These are phyloP conservation scores for Panaeolus papilionaceus DNA, from an alignment of 768 basidiomycete genomes.

Conservation along the genomic window DNA sequence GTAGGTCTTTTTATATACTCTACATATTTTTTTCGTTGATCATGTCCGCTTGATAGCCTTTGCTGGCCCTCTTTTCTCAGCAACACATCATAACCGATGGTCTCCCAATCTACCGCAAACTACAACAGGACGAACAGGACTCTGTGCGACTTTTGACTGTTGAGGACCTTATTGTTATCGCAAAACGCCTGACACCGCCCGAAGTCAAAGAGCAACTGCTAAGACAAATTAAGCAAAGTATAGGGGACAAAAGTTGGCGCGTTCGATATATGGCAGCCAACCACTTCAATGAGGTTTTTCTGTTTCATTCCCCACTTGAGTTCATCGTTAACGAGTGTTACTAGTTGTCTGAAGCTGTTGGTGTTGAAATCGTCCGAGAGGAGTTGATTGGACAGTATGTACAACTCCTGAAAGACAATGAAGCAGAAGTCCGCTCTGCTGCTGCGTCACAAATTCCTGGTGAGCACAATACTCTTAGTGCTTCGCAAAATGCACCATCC, in stretches of 20 bases:
- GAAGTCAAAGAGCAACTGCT: constrained; percentile 92
- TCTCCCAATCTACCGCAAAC: constrained; percentile 90
- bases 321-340: constrained; percentile 16
- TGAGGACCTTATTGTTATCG: constrained; percentile 93
- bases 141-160: constrained; percentile 96
- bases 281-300: constrained; percentile 90
- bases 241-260: constrained; percentile 97
- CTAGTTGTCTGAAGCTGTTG: constrained; percentile 91
- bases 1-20: constrained; percentile 56
- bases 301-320: background rate
- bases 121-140: constrained; percentile 97
- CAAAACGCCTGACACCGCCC: constrained; percentile 80
- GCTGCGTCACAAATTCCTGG: constrained; percentile 97
- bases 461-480: constrained; percentile 35
- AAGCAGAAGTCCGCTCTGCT: constrained; percentile 97
- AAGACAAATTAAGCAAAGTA: constrained; percentile 85
- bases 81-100: constrained; percentile 86
- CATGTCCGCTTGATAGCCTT: constrained; percentile 55
- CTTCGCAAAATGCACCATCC: constrained; percentile 17
- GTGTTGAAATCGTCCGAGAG: constrained; percentile 88
- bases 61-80: constrained; percentile 81
- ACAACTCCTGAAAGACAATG: constrained; percentile 94
- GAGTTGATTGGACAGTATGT: constrained; percentile 95
- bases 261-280: constrained; percentile 98
- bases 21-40: constrained; percentile 1